phyloP scores from a whole-genome alignment of 257 asterid genomes.

The Galeopsis tetrahit region DNA sequence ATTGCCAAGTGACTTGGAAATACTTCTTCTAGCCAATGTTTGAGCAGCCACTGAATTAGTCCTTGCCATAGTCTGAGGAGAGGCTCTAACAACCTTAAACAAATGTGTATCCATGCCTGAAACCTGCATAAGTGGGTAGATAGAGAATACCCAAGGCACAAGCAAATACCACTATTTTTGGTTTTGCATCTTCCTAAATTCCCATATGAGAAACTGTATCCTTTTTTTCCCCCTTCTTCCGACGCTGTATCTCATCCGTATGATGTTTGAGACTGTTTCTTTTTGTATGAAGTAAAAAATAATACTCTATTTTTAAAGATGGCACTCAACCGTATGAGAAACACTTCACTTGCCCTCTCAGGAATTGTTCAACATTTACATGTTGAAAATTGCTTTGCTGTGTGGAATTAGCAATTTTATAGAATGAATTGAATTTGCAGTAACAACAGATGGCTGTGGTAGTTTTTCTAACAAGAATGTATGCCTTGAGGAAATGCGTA shows the following conservation, averaged over 20 bases:
- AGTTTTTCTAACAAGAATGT: neutral
- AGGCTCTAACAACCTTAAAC: slow-evolving; percentile 5
- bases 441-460: slow-evolving; percentile 2
- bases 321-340: neutral
- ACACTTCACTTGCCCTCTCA: slow-evolving; percentile 27
- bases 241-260: neutral
- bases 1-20: neutral
- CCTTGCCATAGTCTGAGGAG: neutral
- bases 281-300: neutral
- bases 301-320: neutral
- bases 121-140: neutral
- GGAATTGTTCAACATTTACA: neutral
- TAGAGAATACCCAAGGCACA: neutral
- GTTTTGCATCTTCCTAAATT: neutral
- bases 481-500: neutral
- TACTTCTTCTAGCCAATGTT: slow-evolving; percentile 9
- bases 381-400: slow-evolving; percentile 2
- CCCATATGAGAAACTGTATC: neutral
- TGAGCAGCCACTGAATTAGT: slow-evolving; percentile 14
- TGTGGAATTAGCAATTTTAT: neutral
- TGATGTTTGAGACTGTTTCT: neutral
- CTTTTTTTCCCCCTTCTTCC: neutral
- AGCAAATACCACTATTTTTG: neutral
- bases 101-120: neutral
- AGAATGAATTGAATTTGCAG: neutral